Percentiles rank a stretch among this genome's conserved stretches.
These are phyloP conservation scores for Galerina marginata DNA, from an alignment of 768 basidiomycete genomes.

Conservation along the genomic window DNA sequence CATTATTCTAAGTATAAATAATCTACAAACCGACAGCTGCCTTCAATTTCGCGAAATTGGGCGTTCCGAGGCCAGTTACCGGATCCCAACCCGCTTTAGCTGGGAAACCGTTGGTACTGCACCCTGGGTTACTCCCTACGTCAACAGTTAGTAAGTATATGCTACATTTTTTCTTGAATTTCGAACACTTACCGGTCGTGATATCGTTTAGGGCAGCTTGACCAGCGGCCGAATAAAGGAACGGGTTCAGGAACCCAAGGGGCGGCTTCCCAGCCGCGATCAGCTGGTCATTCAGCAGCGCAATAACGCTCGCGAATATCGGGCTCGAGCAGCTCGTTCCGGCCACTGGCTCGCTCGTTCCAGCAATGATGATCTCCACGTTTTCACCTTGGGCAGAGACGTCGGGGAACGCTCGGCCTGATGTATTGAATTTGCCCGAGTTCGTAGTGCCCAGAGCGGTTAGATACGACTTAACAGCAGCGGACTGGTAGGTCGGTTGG, in stretches of 20 bases:
- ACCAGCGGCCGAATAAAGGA: conserved; percentile 30
- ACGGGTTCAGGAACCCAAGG: conserved; percentile 56
- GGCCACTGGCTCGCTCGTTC: conserved; percentile 40
- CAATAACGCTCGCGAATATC: conserved; percentile 52
- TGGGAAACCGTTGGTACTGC: conserved; percentile 25
- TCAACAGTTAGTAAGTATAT: background rate
- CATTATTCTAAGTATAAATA: too few species aligned
- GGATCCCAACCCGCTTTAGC: conserved; percentile 45
- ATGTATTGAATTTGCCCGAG: conserved; percentile 50
- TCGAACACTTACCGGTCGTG: conserved; percentile 35
- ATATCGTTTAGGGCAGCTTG: conserved; percentile 44
- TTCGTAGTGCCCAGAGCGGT: conserved; percentile 46
- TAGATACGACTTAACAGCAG: conserved; percentile 44
- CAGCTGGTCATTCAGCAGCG: conserved; percentile 58
- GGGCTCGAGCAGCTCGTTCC: conserved; percentile 58
- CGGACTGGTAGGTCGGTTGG: conserved; percentile 42
- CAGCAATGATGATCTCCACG: conserved; percentile 34
- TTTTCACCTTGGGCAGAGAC: conserved; percentile 53
- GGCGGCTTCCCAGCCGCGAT: conserved; percentile 43
- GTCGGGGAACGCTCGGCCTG: conserved; percentile 54
- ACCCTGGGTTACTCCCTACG: conserved; percentile 19
- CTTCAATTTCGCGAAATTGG: conserved; percentile 32
- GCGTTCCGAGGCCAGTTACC: conserved; percentile 44
- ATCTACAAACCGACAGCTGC: background rate
- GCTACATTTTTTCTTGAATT: conserved; percentile 24